A percentile compares a stretch with the other conserved stretches of the same genome.
These are phyloP conservation scores for Venturia pyrina DNA, from an alignment of 2,329 filamentous ascomycete genomes.

Conservation along the genomic window DNA sequence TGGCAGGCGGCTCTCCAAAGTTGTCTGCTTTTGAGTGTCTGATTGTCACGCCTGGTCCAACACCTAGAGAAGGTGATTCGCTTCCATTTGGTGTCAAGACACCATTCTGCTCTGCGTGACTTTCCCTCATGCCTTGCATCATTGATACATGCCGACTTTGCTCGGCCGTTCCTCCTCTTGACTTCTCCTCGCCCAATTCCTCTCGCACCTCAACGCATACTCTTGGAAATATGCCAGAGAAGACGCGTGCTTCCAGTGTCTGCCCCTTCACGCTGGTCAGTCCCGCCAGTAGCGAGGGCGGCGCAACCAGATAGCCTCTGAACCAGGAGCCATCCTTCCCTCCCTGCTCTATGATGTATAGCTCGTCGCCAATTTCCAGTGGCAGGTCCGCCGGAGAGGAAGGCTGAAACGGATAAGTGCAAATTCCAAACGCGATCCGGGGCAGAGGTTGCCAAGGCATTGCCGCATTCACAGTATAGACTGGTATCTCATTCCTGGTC, in stretches of 20 bases:
- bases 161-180: constrained; percentile 6
- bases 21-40: not conserved
- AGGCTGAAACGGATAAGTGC: constrained; percentile 86
- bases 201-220: constrained; percentile 94
- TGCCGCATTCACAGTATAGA: constrained; percentile 18
- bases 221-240: constrained; percentile 94
- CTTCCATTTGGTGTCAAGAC: constrained; percentile 12
- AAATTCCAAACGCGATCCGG: constrained; percentile 95
- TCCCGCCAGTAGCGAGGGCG: constrained; percentile 83
- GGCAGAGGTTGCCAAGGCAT: constrained; percentile 98
- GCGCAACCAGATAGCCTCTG: constrained; percentile 88
- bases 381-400: constrained; percentile 83
- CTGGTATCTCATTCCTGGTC: not conserved
- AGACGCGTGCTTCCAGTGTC: constrained; percentile 88
- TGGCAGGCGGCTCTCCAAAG: constrained; percentile 2
- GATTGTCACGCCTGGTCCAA: not conserved
- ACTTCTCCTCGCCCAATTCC: constrained; percentile 67
- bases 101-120: constrained; percentile 11
- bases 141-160: not conserved
- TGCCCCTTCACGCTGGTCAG: constrained; percentile 85
- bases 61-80: constrained; percentile 7
- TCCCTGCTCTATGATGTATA: constrained; percentile 97
- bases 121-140: not conserved
- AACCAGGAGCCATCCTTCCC: constrained; percentile 79
- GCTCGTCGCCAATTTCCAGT: constrained; percentile 92